These are phyloP conservation scores for Kodamaea hsintzibuensis DNA, from an alignment of 805 yeast species.

Conservation along the genomic window DNA sequence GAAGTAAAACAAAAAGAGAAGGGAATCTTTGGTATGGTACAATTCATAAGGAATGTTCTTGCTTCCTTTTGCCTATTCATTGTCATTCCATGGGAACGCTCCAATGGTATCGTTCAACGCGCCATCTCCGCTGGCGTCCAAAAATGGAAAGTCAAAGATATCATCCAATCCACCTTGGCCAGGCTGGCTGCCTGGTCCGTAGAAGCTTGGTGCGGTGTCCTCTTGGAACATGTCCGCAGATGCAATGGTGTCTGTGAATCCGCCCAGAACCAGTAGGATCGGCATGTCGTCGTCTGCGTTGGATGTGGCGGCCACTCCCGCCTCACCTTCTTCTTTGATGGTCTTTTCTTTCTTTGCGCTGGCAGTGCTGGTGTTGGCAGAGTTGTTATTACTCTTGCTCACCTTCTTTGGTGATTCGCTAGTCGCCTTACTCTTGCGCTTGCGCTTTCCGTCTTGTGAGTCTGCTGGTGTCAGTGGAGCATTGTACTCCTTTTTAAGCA, in stretches of 20 bases:
- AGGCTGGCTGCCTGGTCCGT: slow-evolving; percentile 16
- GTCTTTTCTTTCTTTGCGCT: slow-evolving; percentile 24
- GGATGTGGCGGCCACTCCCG: slow-evolving; percentile 5
- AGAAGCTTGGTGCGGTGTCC: slow-evolving; percentile 22
- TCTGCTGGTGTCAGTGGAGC: slow-evolving; percentile 45
- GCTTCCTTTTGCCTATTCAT: background rate
- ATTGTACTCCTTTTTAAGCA: slow-evolving; percentile 37
- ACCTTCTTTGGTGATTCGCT: slow-evolving; percentile 37
- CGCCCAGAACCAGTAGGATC: slow-evolving; percentile 25
- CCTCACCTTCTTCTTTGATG: slow-evolving; percentile 24
- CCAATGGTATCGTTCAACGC: slow-evolving; percentile 34
- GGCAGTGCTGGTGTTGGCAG: slow-evolving; percentile 12
- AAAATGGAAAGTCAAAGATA: slow-evolving; percentile 44
- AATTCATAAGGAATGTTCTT: background rate
- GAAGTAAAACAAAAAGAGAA: background rate
- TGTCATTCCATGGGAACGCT: slow-evolving; percentile 40
- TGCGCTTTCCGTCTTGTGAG: slow-evolving; percentile 27
- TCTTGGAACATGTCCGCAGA: slow-evolving; percentile 37
- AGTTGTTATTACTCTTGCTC: slow-evolving; percentile 13
- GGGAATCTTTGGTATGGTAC: background rate
- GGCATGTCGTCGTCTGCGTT: slow-evolving; percentile 22
- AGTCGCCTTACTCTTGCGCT: slow-evolving; percentile 26
- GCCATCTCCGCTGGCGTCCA: slow-evolving; percentile 36
- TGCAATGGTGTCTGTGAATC: slow-evolving; percentile 21
- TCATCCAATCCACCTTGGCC: slow-evolving; percentile 37